These are phyloP conservation scores for Spergularia bocconei DNA, from an alignment of 148 eudicot genomes.

Conservation along the genomic window DNA sequence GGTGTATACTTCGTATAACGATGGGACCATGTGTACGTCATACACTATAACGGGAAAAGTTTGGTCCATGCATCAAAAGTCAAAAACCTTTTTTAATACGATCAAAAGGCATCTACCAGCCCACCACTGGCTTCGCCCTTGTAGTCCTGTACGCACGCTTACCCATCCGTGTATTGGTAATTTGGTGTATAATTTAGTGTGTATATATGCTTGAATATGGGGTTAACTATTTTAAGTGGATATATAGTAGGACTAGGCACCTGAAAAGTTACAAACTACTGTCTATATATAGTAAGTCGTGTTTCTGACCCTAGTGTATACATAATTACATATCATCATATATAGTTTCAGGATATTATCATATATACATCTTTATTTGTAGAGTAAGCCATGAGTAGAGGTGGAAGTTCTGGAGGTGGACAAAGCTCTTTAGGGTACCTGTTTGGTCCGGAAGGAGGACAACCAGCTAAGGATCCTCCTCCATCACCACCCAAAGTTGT, in stretches of 20 bases:
- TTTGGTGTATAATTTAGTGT: background rate
- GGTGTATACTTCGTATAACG: too few relatives aligned
- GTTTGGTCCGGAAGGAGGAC: conserved; percentile 44
- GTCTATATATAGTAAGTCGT: conserved; percentile 21
- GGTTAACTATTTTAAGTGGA: background rate
- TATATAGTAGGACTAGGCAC: background rate
- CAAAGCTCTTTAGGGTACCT: conserved; percentile 75
- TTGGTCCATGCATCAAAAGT: conserved; percentile 5
- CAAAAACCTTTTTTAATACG: background rate
- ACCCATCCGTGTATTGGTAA: background rate
- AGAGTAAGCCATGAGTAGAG: conserved; percentile 51
- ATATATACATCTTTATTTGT: background rate
- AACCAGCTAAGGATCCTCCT: conserved; percentile 28
- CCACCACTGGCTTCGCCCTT: too few relatives aligned
- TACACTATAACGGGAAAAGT: background rate
- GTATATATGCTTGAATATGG: background rate
- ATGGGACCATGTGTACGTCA: too few relatives aligned
- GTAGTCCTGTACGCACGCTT: too few relatives aligned
- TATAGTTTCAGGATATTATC: background rate
- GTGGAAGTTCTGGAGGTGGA: conserved; percentile 74
- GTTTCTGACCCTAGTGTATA: background rate
- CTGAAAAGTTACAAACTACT: conserved; percentile 2
- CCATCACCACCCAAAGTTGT: conserved; percentile 34
- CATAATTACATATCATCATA: background rate
- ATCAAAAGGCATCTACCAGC: too few relatives aligned